Evolutionary conservation across 2,329 filamentous ascomycete species (phyloP), one percentile per base, ranked within the genome.

Genomic region (Lachnellula cervina): DNA sequence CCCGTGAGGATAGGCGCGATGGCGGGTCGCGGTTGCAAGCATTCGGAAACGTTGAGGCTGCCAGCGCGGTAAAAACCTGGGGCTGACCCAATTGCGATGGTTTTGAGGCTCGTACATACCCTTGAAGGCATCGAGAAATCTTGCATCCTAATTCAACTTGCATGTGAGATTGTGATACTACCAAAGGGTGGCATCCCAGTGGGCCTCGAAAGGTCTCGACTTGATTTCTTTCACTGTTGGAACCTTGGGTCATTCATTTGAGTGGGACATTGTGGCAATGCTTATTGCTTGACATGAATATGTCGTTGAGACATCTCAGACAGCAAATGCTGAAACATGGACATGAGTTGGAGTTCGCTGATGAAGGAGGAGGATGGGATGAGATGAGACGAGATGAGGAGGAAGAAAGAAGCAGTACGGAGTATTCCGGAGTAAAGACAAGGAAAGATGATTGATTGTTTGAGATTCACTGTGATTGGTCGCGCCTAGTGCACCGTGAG

Each of bases 1-100:
- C 38, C 51, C 54, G 54, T 54, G 50, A 54, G 55, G 49, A 55
- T 57, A 63, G 61, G 58, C 64, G 64, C 62, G 58, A 49, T 58
- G 54, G 49, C 49, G 58, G 61, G 60, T 51, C 55, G 58, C 57
- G 52, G 54, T 43, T 42, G 56, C 48, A 32, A 52, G 51, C 43
- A 42, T 51, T 52, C 25, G 34, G 59, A 62, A 60, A 63, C 59
- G 43, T 57, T 56, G 47, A 56, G 54, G 60, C 57, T 62, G 54
- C 23, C 37, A 58, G 54, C 54, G 57, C 55, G 55, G 52, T 52
- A 57, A 54, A 51, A 37, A 51, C 2, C 44, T 34, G 38, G 38
- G 37, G 49, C 48, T 28, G 42, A 52, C 34, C 55, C 58, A 59
- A 59, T 57, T 37, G 50, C 44, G 51, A 43, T 28, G 16, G 11